Percentiles rank a stretch among this genome's conserved stretches.
These are phyloP conservation scores for Sequoia sempervirens DNA, from an alignment of 75 land plant genomes.

Conservation along the genomic window DNA sequence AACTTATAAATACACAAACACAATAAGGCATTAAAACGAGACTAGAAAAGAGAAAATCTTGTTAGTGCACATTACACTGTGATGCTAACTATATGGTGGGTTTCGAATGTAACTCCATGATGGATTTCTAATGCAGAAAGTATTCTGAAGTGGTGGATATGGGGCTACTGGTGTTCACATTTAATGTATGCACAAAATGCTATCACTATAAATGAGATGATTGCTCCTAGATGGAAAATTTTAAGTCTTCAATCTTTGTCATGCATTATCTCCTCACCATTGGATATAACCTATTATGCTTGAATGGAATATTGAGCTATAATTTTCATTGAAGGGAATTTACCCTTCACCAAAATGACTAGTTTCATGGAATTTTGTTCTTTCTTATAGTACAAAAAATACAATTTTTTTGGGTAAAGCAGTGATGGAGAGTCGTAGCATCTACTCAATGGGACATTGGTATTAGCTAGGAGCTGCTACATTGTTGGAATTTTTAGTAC, in stretches of 20 bases:
- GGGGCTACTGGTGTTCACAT: no score
- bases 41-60: background rate
- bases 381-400: constrained; percentile 35
- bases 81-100: no score
- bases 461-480: constrained; percentile 78
- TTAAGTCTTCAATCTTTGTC: background rate
- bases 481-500: constrained; percentile 49
- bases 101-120: no score
- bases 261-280: background rate
- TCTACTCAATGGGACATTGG: constrained; percentile 45
- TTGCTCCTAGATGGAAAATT: background rate
- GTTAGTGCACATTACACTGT: background rate
- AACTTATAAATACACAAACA: background rate
- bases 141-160: no score
- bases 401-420: constrained; percentile 38
- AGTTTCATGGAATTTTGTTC: background rate
- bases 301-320: constrained; percentile 3
- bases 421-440: constrained; percentile 37
- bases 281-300: background rate
- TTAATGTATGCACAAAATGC: no score
- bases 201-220: no score
- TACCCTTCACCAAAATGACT: background rate
- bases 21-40: background rate
- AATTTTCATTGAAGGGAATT: background rate
- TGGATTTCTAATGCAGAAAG: no score